Conservation (phyloP, 192 early-diverging fungal genomes). For the Umbelopsis vinacea region DNA sequence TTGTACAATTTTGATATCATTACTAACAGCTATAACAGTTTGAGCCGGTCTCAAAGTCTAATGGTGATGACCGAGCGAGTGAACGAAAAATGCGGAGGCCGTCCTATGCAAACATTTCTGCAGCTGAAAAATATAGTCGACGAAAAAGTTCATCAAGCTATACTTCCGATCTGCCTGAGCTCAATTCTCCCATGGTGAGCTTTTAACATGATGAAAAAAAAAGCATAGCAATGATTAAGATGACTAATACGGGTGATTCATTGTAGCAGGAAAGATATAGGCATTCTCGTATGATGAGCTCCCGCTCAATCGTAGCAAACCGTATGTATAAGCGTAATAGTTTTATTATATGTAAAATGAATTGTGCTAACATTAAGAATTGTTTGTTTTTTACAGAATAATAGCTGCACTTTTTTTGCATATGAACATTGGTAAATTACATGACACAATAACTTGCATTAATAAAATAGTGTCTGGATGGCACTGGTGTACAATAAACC, state of each 20-base stretch:
- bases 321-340: background rate
- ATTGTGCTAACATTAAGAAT: background rate
- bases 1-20: too few relatives aligned
- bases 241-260: background rate
- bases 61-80: background rate
- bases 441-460: background rate
- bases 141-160: background rate
- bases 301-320: background rate
- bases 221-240: too few relatives aligned
- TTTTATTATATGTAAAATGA: background rate
- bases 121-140: background rate
- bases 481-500: background rate
- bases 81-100: background rate
- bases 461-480: background rate
- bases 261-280: constrained; percentile 3
- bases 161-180: background rate
- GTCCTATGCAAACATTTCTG: background rate
- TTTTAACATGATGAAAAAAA: background rate
- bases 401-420: background rate
- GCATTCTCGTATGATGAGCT: constrained; percentile 12
- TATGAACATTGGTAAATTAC: background rate
- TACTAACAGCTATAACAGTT: background rate
- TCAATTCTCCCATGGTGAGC: background rate
- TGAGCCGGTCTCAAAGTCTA: constrained; percentile 13
- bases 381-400: background rate